phyloP scores from a whole-genome alignment of 202 grass and related monocot genomes.

The Brachypodium distachyon region DNA sequence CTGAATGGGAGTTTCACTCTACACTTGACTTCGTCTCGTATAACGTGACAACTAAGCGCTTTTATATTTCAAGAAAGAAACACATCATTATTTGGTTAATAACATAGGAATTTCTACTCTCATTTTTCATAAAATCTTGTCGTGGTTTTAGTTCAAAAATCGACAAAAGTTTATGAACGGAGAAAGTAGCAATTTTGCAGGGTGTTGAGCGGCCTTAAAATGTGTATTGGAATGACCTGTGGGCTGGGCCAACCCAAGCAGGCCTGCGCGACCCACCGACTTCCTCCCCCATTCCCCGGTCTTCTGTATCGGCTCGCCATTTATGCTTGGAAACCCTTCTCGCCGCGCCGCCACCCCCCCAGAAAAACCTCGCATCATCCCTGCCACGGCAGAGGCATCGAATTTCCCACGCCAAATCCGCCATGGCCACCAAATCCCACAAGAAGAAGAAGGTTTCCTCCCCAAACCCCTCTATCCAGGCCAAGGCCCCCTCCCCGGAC shows the following conservation, averaged over 20 bases:
- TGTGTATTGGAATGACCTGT: background rate
- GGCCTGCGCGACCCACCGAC: background rate
- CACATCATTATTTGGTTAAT: no score
- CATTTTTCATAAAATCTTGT: no score
- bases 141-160: no score
- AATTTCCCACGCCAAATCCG: background rate
- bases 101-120: no score
- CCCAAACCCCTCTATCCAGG: background rate
- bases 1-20: no score
- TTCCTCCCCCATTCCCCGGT: no score
- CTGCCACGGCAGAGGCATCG: background rate
- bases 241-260: background rate
- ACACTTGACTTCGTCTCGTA: no score
- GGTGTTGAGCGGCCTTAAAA: no score
- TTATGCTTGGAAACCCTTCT: slow-evolving; percentile 23
- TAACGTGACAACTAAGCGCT: no score
- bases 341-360: background rate
- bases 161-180: no score
- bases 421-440: slow-evolving; percentile 26
- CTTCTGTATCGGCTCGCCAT: background rate
- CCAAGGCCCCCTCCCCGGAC: background rate
- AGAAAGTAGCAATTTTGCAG: no score
- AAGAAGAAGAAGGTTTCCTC: slow-evolving; percentile 22
- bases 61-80: no score
- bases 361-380: background rate